These are phyloP conservation scores for Salix arbutifolia DNA, from an alignment of 345 rosid genomes.

Conservation along the genomic window DNA sequence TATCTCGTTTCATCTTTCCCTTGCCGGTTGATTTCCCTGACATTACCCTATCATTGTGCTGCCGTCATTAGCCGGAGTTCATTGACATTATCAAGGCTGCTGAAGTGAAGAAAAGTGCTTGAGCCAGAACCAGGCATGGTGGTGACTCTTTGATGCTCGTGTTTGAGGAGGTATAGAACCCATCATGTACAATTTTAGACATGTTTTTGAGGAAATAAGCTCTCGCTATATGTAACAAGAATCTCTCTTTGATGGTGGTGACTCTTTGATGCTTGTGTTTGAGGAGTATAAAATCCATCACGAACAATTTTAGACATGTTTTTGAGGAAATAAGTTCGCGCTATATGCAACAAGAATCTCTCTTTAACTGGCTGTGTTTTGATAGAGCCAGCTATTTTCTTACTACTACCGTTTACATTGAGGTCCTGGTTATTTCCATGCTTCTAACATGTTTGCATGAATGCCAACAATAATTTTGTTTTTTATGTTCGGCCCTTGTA, in stretches of 20 bases:
- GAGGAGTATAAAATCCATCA: background rate
- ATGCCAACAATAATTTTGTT: background rate
- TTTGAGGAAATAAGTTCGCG: conserved; percentile 20
- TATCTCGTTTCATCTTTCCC: background rate
- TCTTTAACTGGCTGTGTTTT: background rate
- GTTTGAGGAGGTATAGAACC: background rate
- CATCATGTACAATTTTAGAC: conserved; percentile 1
- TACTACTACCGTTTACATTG: background rate
- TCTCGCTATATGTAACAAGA: background rate
- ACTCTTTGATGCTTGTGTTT: background rate
- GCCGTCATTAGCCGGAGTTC: conserved; percentile 45
- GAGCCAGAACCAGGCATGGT: background rate
- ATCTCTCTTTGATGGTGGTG: background rate
- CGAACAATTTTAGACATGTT: conserved; percentile 2
- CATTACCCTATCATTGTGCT: background rate
- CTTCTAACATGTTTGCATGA: background rate
- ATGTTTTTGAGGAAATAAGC: conserved; percentile 22
- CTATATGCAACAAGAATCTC: background rate
- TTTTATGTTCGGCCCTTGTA: background rate
- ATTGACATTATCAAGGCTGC: conserved; percentile 56
- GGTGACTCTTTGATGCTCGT: background rate
- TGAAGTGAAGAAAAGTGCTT: conserved; percentile 44
- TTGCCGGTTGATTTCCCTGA: background rate
- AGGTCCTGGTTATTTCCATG: background rate
- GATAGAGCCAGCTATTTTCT: conserved; percentile 6